Percentiles rank a stretch among this genome's conserved stretches.
Evolutionary conservation across 306 rosid genomes (phyloP).

Genomic region (Trifolium pratense): DNA sequence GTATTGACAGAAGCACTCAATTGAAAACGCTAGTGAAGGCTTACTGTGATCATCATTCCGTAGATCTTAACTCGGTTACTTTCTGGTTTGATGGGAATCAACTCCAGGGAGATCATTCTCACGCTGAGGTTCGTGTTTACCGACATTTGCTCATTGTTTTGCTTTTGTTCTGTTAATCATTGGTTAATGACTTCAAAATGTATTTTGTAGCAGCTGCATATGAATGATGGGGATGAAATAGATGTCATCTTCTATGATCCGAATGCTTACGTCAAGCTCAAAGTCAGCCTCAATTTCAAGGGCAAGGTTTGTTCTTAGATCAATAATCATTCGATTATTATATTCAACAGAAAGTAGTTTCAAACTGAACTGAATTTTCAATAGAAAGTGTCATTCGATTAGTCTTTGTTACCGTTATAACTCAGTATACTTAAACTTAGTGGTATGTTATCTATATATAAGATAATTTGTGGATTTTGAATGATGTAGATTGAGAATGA

Average conservation of each 20-base stretch:
- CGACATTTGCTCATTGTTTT: background rate
- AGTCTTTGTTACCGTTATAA: background rate
- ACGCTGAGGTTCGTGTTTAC: background rate
- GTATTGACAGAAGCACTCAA: background rate
- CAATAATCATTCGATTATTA: too few relatives aligned
- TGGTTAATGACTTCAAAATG: too few relatives aligned
- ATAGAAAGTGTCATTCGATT: too few relatives aligned
- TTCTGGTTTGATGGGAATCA: background rate
- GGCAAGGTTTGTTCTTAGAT: background rate
- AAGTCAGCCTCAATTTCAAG: background rate
- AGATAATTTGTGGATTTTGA: background rate
- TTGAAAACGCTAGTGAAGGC: background rate
- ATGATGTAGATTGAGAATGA: conserved; percentile 68
- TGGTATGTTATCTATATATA: background rate
- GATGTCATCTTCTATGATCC: background rate
- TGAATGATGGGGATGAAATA: background rate
- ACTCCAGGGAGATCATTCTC: background rate
- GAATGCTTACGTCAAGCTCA: background rate
- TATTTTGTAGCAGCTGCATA: background rate
- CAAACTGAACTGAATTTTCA: too few relatives aligned
- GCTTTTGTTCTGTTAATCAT: too few relatives aligned
- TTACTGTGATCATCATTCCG: background rate
- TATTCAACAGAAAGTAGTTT: too few relatives aligned
- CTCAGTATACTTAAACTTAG: background rate
- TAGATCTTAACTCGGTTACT: background rate